These are phyloP conservation scores for Aspergillus sojae DNA, from an alignment of 2,329 filamentous ascomycete genomes.

Conservation along the genomic window DNA sequence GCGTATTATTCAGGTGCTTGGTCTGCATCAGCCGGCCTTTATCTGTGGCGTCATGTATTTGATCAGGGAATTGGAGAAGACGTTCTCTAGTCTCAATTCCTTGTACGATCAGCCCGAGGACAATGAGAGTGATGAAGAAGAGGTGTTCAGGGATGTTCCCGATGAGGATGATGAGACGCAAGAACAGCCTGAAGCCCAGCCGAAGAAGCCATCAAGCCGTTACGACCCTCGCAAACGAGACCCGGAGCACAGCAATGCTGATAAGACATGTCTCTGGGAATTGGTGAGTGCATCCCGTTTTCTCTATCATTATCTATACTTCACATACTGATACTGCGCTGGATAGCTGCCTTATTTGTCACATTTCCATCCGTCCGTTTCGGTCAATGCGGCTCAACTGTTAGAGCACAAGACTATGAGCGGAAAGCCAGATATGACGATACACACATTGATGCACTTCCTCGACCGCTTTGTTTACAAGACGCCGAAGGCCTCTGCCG, in stretches of 20 bases:
- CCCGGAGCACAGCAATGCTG: slow-evolving; percentile 90
- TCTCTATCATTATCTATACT: background rate
- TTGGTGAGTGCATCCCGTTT: slow-evolving; percentile 57
- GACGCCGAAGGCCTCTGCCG: slow-evolving; percentile 72
- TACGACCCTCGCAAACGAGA: slow-evolving; percentile 93
- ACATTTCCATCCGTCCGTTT: slow-evolving; percentile 93
- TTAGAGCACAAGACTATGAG: slow-evolving; percentile 70
- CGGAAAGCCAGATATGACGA: slow-evolving; percentile 85
- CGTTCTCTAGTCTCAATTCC: slow-evolving; percentile 77
- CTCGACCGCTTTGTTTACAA: slow-evolving; percentile 98
- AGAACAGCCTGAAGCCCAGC: slow-evolving; percentile 28
- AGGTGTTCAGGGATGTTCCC: slow-evolving; percentile 68
- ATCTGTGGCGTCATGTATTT: slow-evolving; percentile 92
- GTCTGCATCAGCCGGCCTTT: slow-evolving; percentile 89
- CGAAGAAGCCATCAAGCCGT: slow-evolving; percentile 34
- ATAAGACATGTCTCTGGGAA: slow-evolving; percentile 92
- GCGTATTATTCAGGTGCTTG: slow-evolving; percentile 82
- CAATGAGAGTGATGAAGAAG: slow-evolving; percentile 69
- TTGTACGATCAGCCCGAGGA: slow-evolving; percentile 81
- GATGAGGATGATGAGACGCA: slow-evolving; percentile 54
- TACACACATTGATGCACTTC: slow-evolving; percentile 92
- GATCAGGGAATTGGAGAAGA: slow-evolving; percentile 74
- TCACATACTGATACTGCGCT: slow-evolving; percentile 22
- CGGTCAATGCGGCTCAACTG: slow-evolving; percentile 75
- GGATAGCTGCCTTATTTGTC: slow-evolving; percentile 64